Base-by-base conservation (phyloP, 1,284 basidiomycete genomes). In the Papiliotrema nemorosa region DNA sequence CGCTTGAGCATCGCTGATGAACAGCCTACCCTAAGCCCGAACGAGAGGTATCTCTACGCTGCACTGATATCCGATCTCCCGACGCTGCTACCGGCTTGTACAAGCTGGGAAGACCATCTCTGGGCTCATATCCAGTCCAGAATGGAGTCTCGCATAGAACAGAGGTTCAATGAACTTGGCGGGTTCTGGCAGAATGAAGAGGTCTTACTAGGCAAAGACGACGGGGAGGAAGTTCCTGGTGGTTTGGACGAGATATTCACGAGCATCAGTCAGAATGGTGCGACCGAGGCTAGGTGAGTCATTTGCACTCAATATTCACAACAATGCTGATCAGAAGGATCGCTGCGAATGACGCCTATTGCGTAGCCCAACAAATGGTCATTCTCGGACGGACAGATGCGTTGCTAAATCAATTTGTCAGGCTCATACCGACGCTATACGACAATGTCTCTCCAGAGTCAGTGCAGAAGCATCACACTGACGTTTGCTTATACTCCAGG, bases 71-170 rank as follows among this genome's bases (percentile, higher is more conserved):
- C 92, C 3, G 91, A 94, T 4, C 82, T 88, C 0, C 78, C 78
- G 5, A 80, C 90, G 6, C 84, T 97, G 10, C 65, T 81, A 2
- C 80, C 84, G 0, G 85, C 88, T 3, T 93, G 90, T 66, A 77
- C 84, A 31, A 87, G 85, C 24, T 99, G 93, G 92, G 87, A 93
- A 68, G 94, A 98, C 66, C 84, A 91, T 59, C 79, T 97, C 0
- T 99, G 94, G 96, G 90, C 89, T 1, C 85, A 90, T 59, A 79
- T 94, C 51, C 86, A 86, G 62, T 80, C 91, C 40, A 78, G 90
- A 27, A 87, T 90, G 59, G 92, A 97, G 70, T 84, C 58, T 16
- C 54, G 70, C 40, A 53, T 76, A 39, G 73, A 75, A 47, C 55
- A 58, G n/a, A 55, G 63, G 35, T 66, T 69, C 61, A 56, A 58